Conservation (phyloP, 1,284 basidiomycete species). For the Cryptococcus sp. region DNA sequence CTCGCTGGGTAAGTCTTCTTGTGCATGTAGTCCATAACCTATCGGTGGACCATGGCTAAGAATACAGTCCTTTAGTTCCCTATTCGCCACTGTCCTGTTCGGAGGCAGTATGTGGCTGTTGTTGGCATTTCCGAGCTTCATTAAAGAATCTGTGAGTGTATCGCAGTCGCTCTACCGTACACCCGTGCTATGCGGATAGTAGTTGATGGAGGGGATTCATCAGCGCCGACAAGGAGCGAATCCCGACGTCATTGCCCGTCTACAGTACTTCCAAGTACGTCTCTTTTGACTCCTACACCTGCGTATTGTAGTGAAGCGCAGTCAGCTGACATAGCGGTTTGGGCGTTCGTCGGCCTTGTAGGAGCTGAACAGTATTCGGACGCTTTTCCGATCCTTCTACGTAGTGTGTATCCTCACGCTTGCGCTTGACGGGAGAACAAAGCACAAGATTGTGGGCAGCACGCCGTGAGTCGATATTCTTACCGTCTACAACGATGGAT, state of each 20-base stretch:
- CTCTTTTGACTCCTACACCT: not conserved
- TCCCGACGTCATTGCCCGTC: constrained; percentile 33
- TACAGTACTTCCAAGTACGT: constrained; percentile 38
- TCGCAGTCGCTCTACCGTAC: not conserved
- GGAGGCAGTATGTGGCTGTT: constrained; percentile 26
- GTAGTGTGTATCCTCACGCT: constrained; percentile 25
- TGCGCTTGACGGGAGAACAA: constrained; percentile 32
- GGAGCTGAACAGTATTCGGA: constrained; percentile 31
- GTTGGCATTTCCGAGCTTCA: constrained; percentile 29
- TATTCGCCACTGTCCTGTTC: constrained; percentile 21
- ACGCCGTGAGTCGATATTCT: constrained; percentile 19
- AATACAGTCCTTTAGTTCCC: not conserved
- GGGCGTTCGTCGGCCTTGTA: not conserved
- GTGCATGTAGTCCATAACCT: constrained; percentile 4
- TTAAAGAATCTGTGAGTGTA: constrained; percentile 26
- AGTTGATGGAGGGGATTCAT: not conserved
- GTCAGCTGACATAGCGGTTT: not conserved
- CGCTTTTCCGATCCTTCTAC: constrained; percentile 35
- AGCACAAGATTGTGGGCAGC: constrained; percentile 24
- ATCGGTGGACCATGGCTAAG: not conserved
- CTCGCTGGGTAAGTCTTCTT: constrained; percentile 25
- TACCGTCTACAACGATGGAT: not conserved
- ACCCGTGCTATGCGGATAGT: not conserved
- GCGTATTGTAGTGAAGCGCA: too few relatives aligned
- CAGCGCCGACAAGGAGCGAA: constrained; percentile 40